Evolutionary conservation across 257 asterid species (phyloP).

Genomic region (Craterostigma plantagineum): DNA sequence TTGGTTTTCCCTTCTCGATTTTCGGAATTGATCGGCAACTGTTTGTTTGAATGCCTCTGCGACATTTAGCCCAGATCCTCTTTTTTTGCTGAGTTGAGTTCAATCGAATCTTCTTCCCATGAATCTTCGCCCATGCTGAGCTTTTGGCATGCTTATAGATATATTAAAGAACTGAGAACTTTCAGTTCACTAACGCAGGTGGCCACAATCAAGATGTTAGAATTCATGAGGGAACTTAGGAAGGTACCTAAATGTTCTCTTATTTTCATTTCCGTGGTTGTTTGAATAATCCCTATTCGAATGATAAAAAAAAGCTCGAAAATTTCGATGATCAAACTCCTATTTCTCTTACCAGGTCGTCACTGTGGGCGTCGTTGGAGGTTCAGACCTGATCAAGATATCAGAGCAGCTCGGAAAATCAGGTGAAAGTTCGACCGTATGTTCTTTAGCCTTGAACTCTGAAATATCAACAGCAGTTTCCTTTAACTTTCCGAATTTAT

Average conservation of each 20-base stretch:
- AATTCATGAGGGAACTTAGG: constrained; percentile 59
- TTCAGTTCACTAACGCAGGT: constrained; percentile 20
- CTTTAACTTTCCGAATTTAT: neutral
- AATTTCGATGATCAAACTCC: neutral
- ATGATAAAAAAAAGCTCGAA: neutral
- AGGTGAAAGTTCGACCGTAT: constrained; percentile 32
- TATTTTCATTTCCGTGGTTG: neutral
- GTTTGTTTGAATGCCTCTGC: too few relatives aligned
- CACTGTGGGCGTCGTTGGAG: constrained; percentile 89
- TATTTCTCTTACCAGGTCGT: constrained; percentile 36
- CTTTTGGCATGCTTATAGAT: too few relatives aligned
- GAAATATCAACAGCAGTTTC: neutral
- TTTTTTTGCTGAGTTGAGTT: too few relatives aligned
- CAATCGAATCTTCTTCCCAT: too few relatives aligned
- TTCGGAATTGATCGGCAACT: neutral
- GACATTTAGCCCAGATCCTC: too few relatives aligned
- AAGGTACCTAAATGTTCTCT: constrained; percentile 35
- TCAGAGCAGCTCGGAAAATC: constrained; percentile 84
- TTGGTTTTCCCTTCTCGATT: neutral
- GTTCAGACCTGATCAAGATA: constrained; percentile 92
- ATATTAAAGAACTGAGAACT: neutral
- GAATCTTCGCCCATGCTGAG: too few relatives aligned
- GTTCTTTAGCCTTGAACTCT: constrained; percentile 3
- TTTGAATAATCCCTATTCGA: neutral
- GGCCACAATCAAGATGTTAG: constrained; percentile 52